A percentile compares a stretch with the other conserved stretches of the same genome.
Evolutionary conservation across 2,329 filamentous ascomycete species (phyloP).

Genomic region (Stagonosporopsis rhizophila): DNA sequence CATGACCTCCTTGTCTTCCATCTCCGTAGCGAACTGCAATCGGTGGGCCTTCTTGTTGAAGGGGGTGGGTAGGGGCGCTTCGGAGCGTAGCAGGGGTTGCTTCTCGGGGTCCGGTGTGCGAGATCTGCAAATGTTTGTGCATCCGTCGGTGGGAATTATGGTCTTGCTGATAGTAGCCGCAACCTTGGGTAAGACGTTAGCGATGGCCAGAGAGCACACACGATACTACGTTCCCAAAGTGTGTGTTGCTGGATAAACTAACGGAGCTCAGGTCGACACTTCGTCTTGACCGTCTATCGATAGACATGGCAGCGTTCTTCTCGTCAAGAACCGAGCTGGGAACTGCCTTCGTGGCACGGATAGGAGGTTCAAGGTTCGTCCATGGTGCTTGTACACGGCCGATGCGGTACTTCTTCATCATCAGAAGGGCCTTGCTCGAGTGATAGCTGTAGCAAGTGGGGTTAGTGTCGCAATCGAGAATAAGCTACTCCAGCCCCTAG

Average conservation of each 20-base stretch:
- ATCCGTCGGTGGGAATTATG: conserved; percentile 26
- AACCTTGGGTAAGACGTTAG: conserved; percentile 34
- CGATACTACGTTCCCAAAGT: conserved; percentile 7
- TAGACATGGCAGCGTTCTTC: conserved; percentile 14
- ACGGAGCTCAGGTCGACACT: conserved; percentile 42
- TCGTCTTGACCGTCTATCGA: conserved; percentile 21
- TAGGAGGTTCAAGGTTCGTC: conserved; percentile 66
- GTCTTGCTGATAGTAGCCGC: conserved; percentile 37
- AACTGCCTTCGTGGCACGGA: conserved; percentile 58
- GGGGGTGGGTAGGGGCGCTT: conserved; percentile 12
- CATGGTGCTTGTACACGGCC: conserved; percentile 64
- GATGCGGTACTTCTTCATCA: conserved; percentile 68
- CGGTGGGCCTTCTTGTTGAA: conserved; percentile 32
- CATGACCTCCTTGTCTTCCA: conserved; percentile 49
- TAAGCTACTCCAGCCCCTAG: neutral
- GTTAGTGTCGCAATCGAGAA: conserved; percentile 24
- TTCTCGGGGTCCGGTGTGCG: conserved; percentile 33
- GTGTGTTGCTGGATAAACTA: conserved; percentile 23
- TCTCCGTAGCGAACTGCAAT: conserved; percentile 42
- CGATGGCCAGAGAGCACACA: conserved; percentile 11
- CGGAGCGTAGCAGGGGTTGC: conserved; percentile 23
- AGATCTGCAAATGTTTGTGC: conserved; percentile 28
- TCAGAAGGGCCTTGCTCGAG: conserved; percentile 59
- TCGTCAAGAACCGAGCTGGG: conserved; percentile 20
- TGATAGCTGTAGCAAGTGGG: conserved; percentile 60